phyloP scores from a whole-genome alignment of 2,329 filamentous ascomycete genomes.

The Curvularia hawaiiensis region DNA sequence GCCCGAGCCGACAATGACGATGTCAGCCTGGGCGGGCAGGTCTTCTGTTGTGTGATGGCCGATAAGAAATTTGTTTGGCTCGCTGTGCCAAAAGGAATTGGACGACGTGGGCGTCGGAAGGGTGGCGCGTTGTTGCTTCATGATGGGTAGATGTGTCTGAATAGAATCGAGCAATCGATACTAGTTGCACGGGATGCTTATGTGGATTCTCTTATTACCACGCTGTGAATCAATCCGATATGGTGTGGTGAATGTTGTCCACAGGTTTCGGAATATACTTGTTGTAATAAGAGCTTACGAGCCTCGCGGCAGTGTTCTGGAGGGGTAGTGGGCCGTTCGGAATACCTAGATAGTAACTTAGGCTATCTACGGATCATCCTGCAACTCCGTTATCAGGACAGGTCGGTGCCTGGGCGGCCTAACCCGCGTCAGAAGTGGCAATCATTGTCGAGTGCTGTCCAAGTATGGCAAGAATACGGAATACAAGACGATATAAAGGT shows the following conservation, averaged over 20 bases:
- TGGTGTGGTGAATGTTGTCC: slow-evolving; percentile 6
- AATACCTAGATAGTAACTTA: slow-evolving; percentile 11
- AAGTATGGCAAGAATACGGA: slow-evolving; percentile 6
- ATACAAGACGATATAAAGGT: slow-evolving; percentile 28
- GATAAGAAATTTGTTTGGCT: slow-evolving; percentile 67
- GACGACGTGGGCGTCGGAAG: slow-evolving; percentile 67
- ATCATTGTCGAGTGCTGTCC: slow-evolving; percentile 1
- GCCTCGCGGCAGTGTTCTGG: slow-evolving; percentile 10
- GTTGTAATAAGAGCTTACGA: slow-evolving; percentile 1
- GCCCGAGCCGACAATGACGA: slow-evolving; percentile 75
- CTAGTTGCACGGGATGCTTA: slow-evolving; percentile 2
- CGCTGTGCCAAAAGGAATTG: slow-evolving; percentile 74
- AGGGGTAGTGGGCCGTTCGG: slow-evolving; percentile 23
- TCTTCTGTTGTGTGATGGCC: slow-evolving; percentile 70
- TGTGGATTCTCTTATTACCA: not conserved
- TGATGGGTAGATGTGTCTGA: slow-evolving; percentile 19
- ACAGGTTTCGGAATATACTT: slow-evolving; percentile 12
- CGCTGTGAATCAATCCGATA: not conserved
- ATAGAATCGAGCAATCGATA: not conserved
- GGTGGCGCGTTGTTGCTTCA: slow-evolving; percentile 42
- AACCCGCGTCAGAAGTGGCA: not conserved
- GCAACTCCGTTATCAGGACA: slow-evolving; percentile 16
- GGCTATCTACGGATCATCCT: slow-evolving; percentile 11
- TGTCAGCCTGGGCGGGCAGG: slow-evolving; percentile 67
- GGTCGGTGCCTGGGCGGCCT: not conserved